These are phyloP conservation scores for Acanthamoeba castellanii DNA, from an alignment of 208 protist species.

Conservation along the genomic window DNA sequence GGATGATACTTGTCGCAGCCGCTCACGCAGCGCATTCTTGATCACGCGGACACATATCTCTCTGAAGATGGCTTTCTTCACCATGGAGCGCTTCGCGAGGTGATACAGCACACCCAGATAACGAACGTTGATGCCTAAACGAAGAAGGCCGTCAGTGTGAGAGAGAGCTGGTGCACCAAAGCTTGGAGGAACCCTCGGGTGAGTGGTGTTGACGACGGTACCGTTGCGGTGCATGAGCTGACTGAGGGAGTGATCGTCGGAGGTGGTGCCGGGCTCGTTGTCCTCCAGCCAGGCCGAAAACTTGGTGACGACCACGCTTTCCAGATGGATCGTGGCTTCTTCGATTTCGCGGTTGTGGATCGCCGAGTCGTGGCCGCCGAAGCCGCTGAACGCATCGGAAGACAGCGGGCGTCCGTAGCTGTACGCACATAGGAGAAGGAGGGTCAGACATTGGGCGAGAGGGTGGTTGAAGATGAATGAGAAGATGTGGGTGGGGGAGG, in stretches of 20 bases:
- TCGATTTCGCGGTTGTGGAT: slow-evolving; percentile 69
- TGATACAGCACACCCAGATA: slow-evolving; percentile 69
- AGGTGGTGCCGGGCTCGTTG: slow-evolving; percentile 31
- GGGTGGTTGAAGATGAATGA: neutral
- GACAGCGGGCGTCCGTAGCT: slow-evolving; percentile 46
- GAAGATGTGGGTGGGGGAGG: too few species aligned
- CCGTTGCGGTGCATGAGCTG: slow-evolving; percentile 62
- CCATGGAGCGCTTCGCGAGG: slow-evolving; percentile 14
- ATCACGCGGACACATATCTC: slow-evolving; percentile 49
- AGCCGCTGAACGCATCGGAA: slow-evolving; percentile 52
- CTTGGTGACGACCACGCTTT: slow-evolving; percentile 46
- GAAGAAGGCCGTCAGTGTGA: neutral
- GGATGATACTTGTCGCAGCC: neutral
- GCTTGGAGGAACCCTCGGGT: too few species aligned
- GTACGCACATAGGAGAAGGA: neutral
- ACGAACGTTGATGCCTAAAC: slow-evolving; percentile 67
- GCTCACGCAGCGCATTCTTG: slow-evolving; percentile 50
- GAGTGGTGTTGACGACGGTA: neutral
- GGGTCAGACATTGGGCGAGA: neutral
- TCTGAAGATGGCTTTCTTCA: slow-evolving; percentile 34
- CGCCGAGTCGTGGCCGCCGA: slow-evolving; percentile 6
- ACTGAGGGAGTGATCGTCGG: slow-evolving; percentile 58
- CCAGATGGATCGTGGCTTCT: slow-evolving; percentile 25
- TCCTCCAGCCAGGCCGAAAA: slow-evolving; percentile 45
- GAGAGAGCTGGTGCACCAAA: too few species aligned